Base-by-base conservation (phyloP, 805 yeast genomes). In the Candida multigemmis region DNA sequence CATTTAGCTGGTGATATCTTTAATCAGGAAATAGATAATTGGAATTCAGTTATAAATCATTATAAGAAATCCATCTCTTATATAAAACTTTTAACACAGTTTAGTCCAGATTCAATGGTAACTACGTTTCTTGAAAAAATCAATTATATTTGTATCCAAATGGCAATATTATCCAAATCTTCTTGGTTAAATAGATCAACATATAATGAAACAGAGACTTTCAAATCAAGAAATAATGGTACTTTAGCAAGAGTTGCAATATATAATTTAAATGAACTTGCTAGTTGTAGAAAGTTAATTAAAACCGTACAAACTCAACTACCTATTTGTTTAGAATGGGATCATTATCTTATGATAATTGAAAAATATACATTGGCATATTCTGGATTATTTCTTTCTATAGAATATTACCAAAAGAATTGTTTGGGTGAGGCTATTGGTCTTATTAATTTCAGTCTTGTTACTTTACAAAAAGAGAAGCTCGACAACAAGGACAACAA, bases 391-490 rank as follows among this genome's bases (percentile, higher is more conserved):
- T 59, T 67, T 25, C 44, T 65, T 13, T 48, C 71, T 0, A 50
- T 66, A 20, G 72, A 67, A 25, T 42, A 49, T 27, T 67, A 67
- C 39, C 67, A 65, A 32, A 54, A 65, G 25, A 50, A 54, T 27
- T 53, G 59, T 20, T 27, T 67, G 12, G 74, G 74, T 6, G 51
- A 50, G n/a, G 60, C 68, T 4, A 50, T 68, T 21, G 74, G 72
- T 2, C 47, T 65, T 17, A 37, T 67, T 3, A 59, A 64, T 31
- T 49, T 46, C 23, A 35, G 62, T 13, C 41, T 62, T 8, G 33
- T 61, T 7, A 40, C 45, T 16, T 41, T 62, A 14, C 68, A 62
- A 32, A 53, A 56, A 27, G 59, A 56, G 33, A 39, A 39, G 4
- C 31, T 41, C 17, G 31, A 32, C 4, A 42, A 34, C 9, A 32